A percentile compares a stretch with the other conserved stretches of the same genome.
Evolutionary conservation across 345 rosid species (phyloP).

Genomic region (Iberis pinnata): DNA sequence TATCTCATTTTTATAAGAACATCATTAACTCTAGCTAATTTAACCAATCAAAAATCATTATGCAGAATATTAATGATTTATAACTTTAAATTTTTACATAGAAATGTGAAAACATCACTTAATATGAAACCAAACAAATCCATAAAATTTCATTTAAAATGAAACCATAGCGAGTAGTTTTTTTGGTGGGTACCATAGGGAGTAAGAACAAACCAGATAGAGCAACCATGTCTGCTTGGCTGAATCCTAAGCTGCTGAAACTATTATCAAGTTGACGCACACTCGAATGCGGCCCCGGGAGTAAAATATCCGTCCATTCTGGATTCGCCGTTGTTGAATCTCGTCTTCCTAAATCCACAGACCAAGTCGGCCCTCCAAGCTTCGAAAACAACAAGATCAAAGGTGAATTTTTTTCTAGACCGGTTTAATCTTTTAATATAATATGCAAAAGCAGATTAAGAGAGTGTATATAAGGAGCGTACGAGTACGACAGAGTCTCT

Average conservation of each 20-base stretch:
- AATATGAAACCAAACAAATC: too few species aligned
- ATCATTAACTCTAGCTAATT: too few species aligned
- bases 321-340: conserved; percentile 76
- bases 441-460: background rate
- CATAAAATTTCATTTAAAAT: too few species aligned
- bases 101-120: too few species aligned
- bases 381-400: conserved; percentile 19
- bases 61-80: too few species aligned
- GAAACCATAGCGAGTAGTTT: too few species aligned
- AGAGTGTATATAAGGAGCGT: conserved; percentile 20
- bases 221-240: conserved; percentile 78
- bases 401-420: background rate
- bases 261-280: conserved; percentile 48
- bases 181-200: too few species aligned
- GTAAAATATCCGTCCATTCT: conserved; percentile 57
- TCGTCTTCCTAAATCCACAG: conserved; percentile 81
- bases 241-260: conserved; percentile 60
- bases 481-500: conserved; percentile 54
- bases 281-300: conserved; percentile 61
- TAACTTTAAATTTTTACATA: too few species aligned
- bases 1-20: too few species aligned
- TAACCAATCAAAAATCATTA: too few species aligned
- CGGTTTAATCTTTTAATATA: background rate
- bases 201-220: conserved; percentile 47
- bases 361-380: conserved; percentile 84